Conservation (phyloP, 2,329 filamentous ascomycete species). For the Penicillium sp. region DNA sequence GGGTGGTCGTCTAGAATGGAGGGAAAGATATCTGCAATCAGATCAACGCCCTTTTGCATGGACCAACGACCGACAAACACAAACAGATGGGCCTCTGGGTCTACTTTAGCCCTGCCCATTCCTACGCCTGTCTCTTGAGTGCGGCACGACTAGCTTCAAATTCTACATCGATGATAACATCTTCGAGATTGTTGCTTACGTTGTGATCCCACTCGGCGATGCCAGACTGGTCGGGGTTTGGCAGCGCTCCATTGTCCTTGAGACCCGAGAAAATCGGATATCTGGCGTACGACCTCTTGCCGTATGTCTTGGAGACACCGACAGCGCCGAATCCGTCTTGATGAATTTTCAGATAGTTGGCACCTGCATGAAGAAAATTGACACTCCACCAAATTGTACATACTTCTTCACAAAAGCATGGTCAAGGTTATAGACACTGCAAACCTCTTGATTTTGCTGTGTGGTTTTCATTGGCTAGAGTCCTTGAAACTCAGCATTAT, state of each 20-base stretch:
- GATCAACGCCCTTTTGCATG: constrained; percentile 67
- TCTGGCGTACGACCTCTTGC: constrained; percentile 64
- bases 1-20: constrained; percentile 61
- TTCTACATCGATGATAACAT: constrained; percentile 54
- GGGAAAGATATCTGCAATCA: constrained; percentile 68
- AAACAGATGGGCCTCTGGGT: constrained; percentile 64
- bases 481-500: constrained; percentile 70
- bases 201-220: constrained; percentile 58
- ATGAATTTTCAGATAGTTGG: constrained; percentile 65
- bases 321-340: constrained; percentile 68
- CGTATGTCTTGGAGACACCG: constrained; percentile 68
- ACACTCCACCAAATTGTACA: constrained; percentile 68
- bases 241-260: constrained; percentile 61
- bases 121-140: constrained; percentile 62
- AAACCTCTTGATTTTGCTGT: constrained; percentile 63
- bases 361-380: constrained; percentile 66
- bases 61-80: constrained; percentile 70
- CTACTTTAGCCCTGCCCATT: constrained; percentile 64
- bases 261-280: constrained; percentile 71
- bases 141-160: constrained; percentile 57
- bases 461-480: constrained; percentile 66
- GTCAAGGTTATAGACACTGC: constrained; percentile 64
- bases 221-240: constrained; percentile 66
- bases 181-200: constrained; percentile 51
- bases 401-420: constrained; percentile 59